phyloP scores from a whole-genome alignment of 2,329 filamentous ascomycete species.

The Botrytis byssoidea region DNA sequence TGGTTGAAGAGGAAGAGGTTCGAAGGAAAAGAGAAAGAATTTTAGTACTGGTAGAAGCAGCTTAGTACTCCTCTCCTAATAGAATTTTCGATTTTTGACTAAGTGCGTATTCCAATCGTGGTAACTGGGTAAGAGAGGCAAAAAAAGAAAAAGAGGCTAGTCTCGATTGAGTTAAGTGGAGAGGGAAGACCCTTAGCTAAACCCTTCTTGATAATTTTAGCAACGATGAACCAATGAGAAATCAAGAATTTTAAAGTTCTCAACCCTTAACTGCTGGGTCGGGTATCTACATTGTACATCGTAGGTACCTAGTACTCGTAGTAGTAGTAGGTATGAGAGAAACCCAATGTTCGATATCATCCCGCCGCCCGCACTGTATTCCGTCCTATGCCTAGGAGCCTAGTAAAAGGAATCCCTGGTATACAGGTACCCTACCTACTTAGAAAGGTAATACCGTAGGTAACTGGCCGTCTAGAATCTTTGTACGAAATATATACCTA shows the following conservation, averaged over 20 bases:
- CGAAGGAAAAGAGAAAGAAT: neutral
- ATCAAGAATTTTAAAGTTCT: neutral
- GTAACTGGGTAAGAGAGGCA: neutral
- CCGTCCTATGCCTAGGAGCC: no score
- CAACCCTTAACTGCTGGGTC: neutral
- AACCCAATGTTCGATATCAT: neutral
- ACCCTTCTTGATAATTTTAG: neutral
- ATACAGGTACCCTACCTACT: no score
- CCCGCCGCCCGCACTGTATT: neutral
- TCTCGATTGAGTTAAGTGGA: neutral
- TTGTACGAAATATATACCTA: neutral
- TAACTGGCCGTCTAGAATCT: no score
- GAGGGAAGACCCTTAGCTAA: neutral
- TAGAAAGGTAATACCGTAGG: no score
- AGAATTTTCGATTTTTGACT: neutral
- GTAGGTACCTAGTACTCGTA: no score
- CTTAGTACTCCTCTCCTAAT: neutral
- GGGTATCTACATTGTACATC: no score
- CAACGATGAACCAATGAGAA: neutral
- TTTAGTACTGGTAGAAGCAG: neutral
- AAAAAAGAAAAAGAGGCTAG: neutral
- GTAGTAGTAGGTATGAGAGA: no score
- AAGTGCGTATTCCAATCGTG: neutral
- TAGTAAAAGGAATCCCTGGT: neutral
- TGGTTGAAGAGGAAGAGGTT: conserved; percentile 1